A percentile compares a stretch with the other conserved stretches of the same genome.
These are phyloP conservation scores for Hypoxylon trugodes DNA, from an alignment of 495 filamentous ascomycete species.

Conservation along the genomic window DNA sequence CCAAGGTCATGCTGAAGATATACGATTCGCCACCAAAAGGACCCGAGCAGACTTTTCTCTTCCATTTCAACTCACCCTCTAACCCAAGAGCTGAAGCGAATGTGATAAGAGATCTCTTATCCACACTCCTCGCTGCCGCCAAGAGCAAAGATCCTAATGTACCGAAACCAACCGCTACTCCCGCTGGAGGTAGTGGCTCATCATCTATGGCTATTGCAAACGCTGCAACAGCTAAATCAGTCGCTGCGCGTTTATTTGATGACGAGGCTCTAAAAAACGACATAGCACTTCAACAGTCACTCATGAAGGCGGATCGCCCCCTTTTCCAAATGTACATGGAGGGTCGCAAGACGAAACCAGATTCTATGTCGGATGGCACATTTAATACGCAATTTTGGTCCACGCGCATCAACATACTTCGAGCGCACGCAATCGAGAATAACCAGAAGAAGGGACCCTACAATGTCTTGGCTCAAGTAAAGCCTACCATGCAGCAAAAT, in stretches of 20 bases:
- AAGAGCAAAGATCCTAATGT: constrained; percentile 64
- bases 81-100: constrained; percentile 84
- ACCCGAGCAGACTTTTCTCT: constrained; percentile 72
- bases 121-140: constrained; percentile 73
- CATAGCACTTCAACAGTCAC: constrained; percentile 80
- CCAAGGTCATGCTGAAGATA: constrained; percentile 92
- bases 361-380: constrained; percentile 75
- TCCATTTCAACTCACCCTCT: constrained; percentile 81
- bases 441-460: constrained; percentile 86
- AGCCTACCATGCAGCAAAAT: constrained; percentile 75
- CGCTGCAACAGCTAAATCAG: constrained; percentile 53
- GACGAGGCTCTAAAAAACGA: constrained; percentile 77
- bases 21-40: constrained; percentile 70
- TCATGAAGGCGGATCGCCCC: constrained; percentile 76
- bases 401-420: constrained; percentile 79
- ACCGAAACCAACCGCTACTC: constrained; percentile 51
- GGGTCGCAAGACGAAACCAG: constrained; percentile 77
- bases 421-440: constrained; percentile 88
- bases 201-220: constrained; percentile 59
- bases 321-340: constrained; percentile 85
- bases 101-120: constrained; percentile 80
- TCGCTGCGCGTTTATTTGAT: constrained; percentile 72
- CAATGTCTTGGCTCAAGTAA: constrained; percentile 91
- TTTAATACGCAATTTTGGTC: constrained; percentile 96
- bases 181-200: constrained; percentile 55